A percentile compares a stretch with the other conserved stretches of the same genome.
These are phyloP conservation scores for Deinandra increscens DNA, from an alignment of 129 eudicot genomes.

Conservation along the genomic window DNA sequence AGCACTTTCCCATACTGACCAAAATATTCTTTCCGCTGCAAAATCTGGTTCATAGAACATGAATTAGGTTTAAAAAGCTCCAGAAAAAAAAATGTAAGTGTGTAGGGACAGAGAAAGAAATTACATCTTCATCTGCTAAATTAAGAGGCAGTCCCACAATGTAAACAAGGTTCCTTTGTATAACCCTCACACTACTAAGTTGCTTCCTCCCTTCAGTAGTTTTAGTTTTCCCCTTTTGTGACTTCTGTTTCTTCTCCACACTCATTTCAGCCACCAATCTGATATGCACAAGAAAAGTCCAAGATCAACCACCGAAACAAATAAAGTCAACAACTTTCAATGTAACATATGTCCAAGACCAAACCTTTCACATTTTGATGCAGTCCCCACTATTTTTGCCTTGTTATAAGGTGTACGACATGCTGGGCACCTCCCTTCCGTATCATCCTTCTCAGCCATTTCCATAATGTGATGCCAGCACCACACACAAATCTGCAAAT, in stretches of 20 bases:
- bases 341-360: neutral
- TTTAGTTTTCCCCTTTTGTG: conserved; percentile 79
- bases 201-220: conserved; percentile 88
- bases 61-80: neutral
- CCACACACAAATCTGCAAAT: conserved; percentile 92
- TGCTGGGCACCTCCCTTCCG: conserved; percentile 98
- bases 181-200: conserved; percentile 86
- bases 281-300: conserved; percentile 8
- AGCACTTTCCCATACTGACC: conserved; percentile 94
- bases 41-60: conserved; percentile 52
- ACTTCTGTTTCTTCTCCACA: conserved; percentile 71
- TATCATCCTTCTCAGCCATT: conserved; percentile 95
- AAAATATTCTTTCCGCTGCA: conserved; percentile 87
- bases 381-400: conserved; percentile 91
- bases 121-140: conserved; percentile 91
- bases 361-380: conserved; percentile 81
- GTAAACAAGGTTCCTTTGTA: conserved; percentile 94
- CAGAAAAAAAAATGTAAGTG: neutral
- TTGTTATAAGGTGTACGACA: conserved; percentile 92
- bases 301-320: neutral
- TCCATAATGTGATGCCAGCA: conserved; percentile 99
- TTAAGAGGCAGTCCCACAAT: conserved; percentile 87
- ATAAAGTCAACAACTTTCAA: conserved; percentile 10
- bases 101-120: conserved; percentile 1
- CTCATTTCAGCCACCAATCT: conserved; percentile 87